These are phyloP conservation scores for Teunomyces lycoperdinae DNA, from an alignment of 805 yeast species.

Conservation along the genomic window DNA sequence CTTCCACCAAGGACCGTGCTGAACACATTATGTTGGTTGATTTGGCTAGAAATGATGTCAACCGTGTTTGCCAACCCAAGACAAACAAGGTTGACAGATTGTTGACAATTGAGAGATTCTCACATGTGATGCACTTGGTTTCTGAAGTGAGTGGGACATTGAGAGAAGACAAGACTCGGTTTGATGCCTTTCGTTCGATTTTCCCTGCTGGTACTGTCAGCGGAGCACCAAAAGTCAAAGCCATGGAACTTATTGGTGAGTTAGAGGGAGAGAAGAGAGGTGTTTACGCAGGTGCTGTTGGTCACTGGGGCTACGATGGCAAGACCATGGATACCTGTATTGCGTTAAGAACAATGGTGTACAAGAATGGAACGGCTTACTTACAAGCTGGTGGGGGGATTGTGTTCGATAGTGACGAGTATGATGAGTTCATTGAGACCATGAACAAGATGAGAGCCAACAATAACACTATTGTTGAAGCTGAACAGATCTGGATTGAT, in stretches of 20 bases:
- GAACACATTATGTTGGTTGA: slow-evolving; percentile 99
- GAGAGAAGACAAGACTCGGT: slow-evolving; percentile 79
- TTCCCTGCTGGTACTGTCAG: slow-evolving; percentile 99
- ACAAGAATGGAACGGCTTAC: slow-evolving; percentile 84
- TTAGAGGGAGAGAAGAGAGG: slow-evolving; percentile 92
- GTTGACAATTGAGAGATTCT: slow-evolving; percentile 86
- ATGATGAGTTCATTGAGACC: slow-evolving; percentile 93
- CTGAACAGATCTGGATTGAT: slow-evolving; percentile 74
- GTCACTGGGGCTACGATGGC: slow-evolving; percentile 97
- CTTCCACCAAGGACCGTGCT: slow-evolving; percentile 88
- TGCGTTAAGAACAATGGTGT: slow-evolving; percentile 95
- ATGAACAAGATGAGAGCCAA: slow-evolving; percentile 97
- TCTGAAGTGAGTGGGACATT: slow-evolving; percentile 92
- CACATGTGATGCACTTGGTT: slow-evolving; percentile 96
- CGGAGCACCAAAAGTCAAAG: slow-evolving; percentile 97
- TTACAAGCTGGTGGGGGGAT: slow-evolving; percentile 99
- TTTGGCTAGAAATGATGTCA: slow-evolving; percentile 93
- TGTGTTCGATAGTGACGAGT: slow-evolving; percentile 91
- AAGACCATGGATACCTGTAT: slow-evolving; percentile 95
- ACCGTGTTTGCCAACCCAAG: slow-evolving; percentile 86
- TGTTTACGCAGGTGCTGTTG: slow-evolving; percentile 98
- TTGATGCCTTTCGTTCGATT: slow-evolving; percentile 95
- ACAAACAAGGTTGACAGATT: slow-evolving; percentile 85
- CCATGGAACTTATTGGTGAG: slow-evolving; percentile 92
- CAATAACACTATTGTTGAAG: slow-evolving; percentile 85